Evolutionary conservation across 2,329 filamentous ascomycete genomes (phyloP), one percentile per base, ranked within the genome.

Genomic region (Neobulgaria alba): DNA sequence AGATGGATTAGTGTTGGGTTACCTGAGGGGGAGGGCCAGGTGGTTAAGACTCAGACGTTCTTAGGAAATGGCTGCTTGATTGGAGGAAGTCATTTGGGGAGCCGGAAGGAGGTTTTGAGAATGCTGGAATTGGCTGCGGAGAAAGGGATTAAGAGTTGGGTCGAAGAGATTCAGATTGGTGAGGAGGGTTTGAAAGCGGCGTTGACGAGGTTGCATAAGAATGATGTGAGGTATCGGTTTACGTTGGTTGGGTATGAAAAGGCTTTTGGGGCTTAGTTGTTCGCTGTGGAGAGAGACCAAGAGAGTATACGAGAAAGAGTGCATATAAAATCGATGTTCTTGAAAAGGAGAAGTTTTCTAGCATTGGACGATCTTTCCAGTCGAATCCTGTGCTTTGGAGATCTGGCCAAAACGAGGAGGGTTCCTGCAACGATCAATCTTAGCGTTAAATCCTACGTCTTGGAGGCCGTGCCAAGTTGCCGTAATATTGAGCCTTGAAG

Each of bases 1-100:
- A 75, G 73, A 58, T 92, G 84, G 77, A 76, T 90, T 61, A 84
- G 75, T 55, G 83, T 90, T 39, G 85, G 85, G 31, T 70, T 92
- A 57, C 85, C 85, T 3, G 84, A 88, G 59, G 82, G 85, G 47
- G 77, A 81, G 33, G 77, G 85, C 9, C 77, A 85, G 42, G 65
- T 70, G 40, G 71, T 92, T 51, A 79, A 76, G 64, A 80, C 83
- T 37, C 82, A 88, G 68, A 77, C 77, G 57, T 82, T 94, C 56
- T 71, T 85, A 45, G 63, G 63, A 50, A 93, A 90, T 63, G 86
- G 86, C 31, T 77, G 75, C 60, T 71, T 83, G 54, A 81, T 88
- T 54, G 79, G 80, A 32, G 74, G 74, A 31, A 82, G 77, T 46
- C 82, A 87, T 63, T 64, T 87, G 48, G 83, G 83, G 14, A 82